Conservation (phyloP, 73 alveolate genomes). For the Tetrahymena thermophila region DNA sequence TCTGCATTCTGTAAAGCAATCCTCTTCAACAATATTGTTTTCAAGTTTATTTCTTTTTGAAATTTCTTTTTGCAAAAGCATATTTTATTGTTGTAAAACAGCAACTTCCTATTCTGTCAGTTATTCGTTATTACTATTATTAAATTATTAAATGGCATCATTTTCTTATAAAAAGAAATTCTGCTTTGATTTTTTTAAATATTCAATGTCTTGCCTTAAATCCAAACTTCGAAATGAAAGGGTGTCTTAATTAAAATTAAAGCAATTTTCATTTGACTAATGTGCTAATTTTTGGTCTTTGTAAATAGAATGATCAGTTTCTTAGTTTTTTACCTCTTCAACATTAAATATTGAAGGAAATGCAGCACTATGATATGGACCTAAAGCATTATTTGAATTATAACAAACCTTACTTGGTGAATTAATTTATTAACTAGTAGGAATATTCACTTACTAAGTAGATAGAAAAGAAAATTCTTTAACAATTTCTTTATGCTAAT, state of each 20-base stretch:
- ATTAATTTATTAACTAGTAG: neutral
- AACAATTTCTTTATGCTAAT: neutral
- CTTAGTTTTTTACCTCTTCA: neutral
- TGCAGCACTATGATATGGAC: neutral
- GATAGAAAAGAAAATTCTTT: neutral
- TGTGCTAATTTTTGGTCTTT: no score
- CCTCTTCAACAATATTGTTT: neutral
- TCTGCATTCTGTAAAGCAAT: neutral
- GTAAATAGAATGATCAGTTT: neutral
- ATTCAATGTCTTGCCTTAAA: neutral
- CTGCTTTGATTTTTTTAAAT: neutral
- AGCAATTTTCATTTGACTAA: neutral
- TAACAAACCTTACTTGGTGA: neutral
- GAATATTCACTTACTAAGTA: neutral
- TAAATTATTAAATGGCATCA: neutral
- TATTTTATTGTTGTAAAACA: neutral
- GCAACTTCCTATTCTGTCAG: neutral
- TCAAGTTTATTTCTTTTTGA: neutral
- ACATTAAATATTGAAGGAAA: neutral
- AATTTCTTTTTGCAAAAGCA: neutral
- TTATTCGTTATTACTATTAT: no score
- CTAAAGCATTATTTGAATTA: neutral
- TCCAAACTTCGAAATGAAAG: neutral
- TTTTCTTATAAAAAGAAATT: neutral
- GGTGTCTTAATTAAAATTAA: neutral